Evolutionary conservation across 1,139 yeast species (phyloP).

Genomic region (Debaryomyces robertsiae): DNA sequence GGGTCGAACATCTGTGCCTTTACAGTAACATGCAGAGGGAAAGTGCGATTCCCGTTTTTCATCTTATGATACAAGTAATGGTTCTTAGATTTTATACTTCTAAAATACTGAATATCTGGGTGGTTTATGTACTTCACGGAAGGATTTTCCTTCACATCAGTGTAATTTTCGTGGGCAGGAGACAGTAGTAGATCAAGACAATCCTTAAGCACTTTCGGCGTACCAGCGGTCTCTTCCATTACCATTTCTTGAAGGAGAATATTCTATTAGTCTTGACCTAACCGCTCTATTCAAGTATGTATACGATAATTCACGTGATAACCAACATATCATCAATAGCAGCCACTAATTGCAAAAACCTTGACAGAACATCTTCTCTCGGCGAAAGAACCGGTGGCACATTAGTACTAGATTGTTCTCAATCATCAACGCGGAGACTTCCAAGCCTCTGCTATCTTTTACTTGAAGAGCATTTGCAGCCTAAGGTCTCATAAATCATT

Average conservation of each 20-base stretch:
- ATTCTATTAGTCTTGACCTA: no score
- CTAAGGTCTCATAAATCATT: no score
- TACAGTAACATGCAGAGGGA: constrained; percentile 16
- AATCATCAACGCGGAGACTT: no score
- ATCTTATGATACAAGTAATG: constrained; percentile 41
- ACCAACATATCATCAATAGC: not conserved
- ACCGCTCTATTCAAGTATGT: no score
- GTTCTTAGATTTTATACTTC: constrained; percentile 36
- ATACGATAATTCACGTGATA: not conserved
- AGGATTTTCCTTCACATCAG: constrained; percentile 14
- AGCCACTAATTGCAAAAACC: no score
- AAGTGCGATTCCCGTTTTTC: constrained; percentile 19
- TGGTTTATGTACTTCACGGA: constrained; percentile 25
- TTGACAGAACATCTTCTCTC: no score
- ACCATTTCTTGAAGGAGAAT: not conserved
- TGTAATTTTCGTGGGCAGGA: constrained; percentile 22
- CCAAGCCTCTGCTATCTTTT: no score
- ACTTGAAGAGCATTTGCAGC: no score
- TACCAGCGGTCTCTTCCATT: constrained; percentile 21
- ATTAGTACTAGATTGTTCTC: no score
- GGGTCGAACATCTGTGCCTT: constrained; percentile 35
- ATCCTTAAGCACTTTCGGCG: constrained; percentile 34
- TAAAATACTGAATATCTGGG: constrained; percentile 46
- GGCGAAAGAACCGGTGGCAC: no score
- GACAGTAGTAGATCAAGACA: constrained; percentile 31